A percentile compares a stretch with the other conserved stretches of the same genome.
Conservation (phyloP, 2,329 filamentous ascomycete genomes). For the Paramyrothecium roridum region DNA sequence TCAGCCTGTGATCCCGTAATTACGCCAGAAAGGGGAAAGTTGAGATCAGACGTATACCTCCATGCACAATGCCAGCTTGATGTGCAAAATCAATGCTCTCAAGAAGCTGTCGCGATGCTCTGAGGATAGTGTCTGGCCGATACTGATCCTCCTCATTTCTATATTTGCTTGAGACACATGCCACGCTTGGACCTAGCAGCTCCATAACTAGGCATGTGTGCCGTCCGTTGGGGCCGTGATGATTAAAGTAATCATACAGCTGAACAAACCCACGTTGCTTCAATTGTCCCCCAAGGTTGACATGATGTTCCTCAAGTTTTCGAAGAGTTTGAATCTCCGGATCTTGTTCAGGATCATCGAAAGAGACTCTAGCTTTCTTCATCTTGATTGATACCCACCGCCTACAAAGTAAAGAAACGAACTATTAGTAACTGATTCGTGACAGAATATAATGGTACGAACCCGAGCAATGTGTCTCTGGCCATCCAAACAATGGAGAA, state of each 20-base stretch:
- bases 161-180: background rate
- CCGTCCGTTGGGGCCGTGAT: slow-evolving; percentile 6
- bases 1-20: too few relatives aligned
- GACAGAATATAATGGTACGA: background rate
- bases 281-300: background rate
- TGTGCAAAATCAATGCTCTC: slow-evolving; percentile 2
- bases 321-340: slow-evolving; percentile 1
- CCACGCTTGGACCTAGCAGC: slow-evolving; percentile 5
- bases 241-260: slow-evolving; percentile 5
- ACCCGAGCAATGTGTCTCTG: slow-evolving; percentile 1
- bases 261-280: background rate
- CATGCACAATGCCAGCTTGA: slow-evolving; percentile 4
- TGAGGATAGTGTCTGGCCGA: slow-evolving; percentile 4
- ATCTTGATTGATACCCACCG: slow-evolving; percentile 8
- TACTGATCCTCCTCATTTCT: slow-evolving; percentile 1
- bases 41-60: slow-evolving; percentile 4
- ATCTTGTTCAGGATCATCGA: slow-evolving; percentile 3
- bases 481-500: slow-evolving; percentile 8
- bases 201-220: slow-evolving; percentile 9
- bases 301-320: background rate
- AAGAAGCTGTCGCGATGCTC: slow-evolving; percentile 5
- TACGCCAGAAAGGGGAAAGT: background rate
- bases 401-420: background rate
- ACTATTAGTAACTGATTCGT: too few relatives aligned
- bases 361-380: slow-evolving; percentile 5